phyloP scores from a whole-genome alignment of 345 rosid species.

The Populus nigra region DNA sequence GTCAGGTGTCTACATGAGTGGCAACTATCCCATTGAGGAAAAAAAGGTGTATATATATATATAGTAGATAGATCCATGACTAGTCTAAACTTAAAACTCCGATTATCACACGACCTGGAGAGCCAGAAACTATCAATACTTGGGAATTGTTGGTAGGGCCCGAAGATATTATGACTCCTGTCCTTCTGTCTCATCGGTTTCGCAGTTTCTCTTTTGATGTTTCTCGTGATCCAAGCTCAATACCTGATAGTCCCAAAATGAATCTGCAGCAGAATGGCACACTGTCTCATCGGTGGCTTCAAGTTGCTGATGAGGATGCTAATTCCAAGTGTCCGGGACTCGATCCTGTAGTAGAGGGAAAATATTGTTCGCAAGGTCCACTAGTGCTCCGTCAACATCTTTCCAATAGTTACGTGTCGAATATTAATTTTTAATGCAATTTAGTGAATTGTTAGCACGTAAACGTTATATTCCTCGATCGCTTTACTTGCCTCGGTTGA shows the following conservation, averaged over 20 bases:
- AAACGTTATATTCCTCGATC: not conserved
- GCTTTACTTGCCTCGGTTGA: not conserved
- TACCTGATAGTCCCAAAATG: constrained; percentile 35
- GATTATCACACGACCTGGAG: constrained; percentile 75
- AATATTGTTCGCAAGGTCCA: no score
- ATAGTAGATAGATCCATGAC: no score
- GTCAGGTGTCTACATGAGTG: no score
- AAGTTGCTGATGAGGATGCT: constrained; percentile 40
- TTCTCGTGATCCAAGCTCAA: constrained; percentile 21
- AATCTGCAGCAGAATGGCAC: constrained; percentile 35
- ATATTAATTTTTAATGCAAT: no score
- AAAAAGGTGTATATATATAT: no score
- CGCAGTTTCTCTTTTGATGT: constrained; percentile 76
- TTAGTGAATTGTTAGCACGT: not conserved
- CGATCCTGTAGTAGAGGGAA: constrained; percentile 47
- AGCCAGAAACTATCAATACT: constrained; percentile 87
- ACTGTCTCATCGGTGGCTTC: constrained; percentile 43
- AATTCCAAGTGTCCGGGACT: constrained; percentile 31
- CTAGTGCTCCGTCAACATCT: no score
- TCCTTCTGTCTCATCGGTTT: constrained; percentile 40
- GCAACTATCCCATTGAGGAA: no score
- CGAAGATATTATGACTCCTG: constrained; percentile 54
- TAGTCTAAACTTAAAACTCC: constrained; percentile 43
- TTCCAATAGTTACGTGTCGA: no score
- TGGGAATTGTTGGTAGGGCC: constrained; percentile 98